Evolutionary conservation across 2,329 filamentous ascomycete genomes (phyloP).

Genomic region (Ophiostoma angusticollis): DNA sequence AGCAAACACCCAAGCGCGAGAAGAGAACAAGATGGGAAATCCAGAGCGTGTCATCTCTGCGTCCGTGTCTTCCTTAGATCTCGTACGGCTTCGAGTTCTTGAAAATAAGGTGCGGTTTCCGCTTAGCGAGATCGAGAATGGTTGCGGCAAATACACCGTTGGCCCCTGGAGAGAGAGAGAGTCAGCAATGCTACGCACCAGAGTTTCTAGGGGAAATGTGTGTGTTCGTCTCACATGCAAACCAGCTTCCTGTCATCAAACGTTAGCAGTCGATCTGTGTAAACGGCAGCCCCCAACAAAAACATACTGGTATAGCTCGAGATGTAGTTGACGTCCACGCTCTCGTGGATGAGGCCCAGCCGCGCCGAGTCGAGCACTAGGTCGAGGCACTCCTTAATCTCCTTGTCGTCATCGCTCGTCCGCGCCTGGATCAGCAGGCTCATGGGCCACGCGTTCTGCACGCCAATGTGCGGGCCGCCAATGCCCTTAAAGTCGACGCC

Average conservation of each 20-base stretch:
- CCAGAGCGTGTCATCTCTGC: too few species aligned
- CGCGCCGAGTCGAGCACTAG: conserved; percentile 63
- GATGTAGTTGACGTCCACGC: conserved; percentile 62
- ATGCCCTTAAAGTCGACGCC: conserved; percentile 75
- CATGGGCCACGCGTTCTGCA: conserved; percentile 96
- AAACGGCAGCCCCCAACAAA: too few species aligned
- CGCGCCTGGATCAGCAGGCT: conserved; percentile 82
- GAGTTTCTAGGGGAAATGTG: too few species aligned
- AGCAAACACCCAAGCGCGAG: background rate
- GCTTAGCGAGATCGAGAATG: conserved; percentile 73
- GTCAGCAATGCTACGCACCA: too few species aligned
- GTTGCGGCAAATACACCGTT: conserved; percentile 93
- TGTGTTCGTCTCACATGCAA: conserved; percentile 68
- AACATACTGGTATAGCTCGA: conserved; percentile 60
- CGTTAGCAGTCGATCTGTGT: too few species aligned
- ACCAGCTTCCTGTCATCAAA: conserved; percentile 62
- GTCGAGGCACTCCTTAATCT: conserved; percentile 63
- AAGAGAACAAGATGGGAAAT: background rate
- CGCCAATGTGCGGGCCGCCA: conserved; percentile 66
- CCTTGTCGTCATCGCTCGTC: conserved; percentile 69
- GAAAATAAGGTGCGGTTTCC: conserved; percentile 83
- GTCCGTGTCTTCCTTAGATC: too few species aligned
- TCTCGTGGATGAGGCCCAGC: conserved; percentile 82
- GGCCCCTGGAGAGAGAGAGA: conserved; percentile 43
- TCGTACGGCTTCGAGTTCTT: conserved; percentile 49